phyloP scores from a whole-genome alignment of 2,329 filamentous ascomycete species.

The Ophiostoma quercus region DNA sequence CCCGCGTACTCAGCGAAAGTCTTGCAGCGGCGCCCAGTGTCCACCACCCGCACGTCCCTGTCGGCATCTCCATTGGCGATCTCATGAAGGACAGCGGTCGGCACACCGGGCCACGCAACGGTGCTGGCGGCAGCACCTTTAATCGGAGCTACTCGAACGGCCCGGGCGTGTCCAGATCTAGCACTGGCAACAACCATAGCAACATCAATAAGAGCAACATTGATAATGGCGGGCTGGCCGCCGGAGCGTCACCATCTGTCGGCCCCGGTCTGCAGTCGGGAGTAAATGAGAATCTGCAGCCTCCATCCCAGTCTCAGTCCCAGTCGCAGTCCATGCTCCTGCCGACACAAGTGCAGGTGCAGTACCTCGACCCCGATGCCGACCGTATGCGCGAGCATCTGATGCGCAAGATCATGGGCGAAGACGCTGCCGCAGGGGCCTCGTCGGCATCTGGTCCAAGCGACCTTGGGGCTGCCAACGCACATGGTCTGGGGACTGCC shows the following conservation, averaged over 20 bases:
- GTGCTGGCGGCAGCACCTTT: constrained; percentile 20
- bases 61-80: constrained; percentile 25
- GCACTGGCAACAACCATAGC: background rate
- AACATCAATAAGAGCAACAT: background rate
- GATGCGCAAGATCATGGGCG: constrained; percentile 41
- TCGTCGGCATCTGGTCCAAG: background rate
- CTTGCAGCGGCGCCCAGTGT: constrained; percentile 26
- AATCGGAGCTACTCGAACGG: background rate
- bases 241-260: background rate
- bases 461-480: background rate
- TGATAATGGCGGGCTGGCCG: background rate
- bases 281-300: constrained; percentile 34
- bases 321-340: constrained; percentile 29
- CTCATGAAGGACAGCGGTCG: constrained; percentile 23
- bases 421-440: background rate
- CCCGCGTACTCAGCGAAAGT: constrained; percentile 25
- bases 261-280: background rate
- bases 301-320: constrained; percentile 3
- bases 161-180: background rate
- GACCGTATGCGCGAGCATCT: constrained; percentile 41
- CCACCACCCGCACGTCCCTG: constrained; percentile 17
- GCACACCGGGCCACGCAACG: constrained; percentile 4
- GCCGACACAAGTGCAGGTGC: constrained; percentile 49
- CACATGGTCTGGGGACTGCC: background rate
- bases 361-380: constrained; percentile 49